Base-by-base conservation (phyloP, 164 flowering plant species). In the Tinospora cordifolia region DNA sequence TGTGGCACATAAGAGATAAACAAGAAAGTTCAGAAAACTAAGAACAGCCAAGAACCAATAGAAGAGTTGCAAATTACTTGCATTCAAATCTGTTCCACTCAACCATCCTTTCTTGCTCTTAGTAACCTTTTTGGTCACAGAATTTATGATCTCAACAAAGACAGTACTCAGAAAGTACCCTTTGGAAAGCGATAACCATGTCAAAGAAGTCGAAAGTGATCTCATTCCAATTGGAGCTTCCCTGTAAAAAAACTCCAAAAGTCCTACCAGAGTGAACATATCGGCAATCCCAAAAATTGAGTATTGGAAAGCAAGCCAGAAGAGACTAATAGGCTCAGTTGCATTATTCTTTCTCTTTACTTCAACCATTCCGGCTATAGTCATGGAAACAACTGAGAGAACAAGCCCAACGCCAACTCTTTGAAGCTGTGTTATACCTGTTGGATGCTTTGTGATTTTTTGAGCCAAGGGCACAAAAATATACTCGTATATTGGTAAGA, bases 261-360 rank as follows among this genome's bases (percentile, higher is more conserved):
- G 71, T 26, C 93, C 96, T 46, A 86, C 87, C 9, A 83, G 21
- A 10, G 90, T 84, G 72, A 90, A 87, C 89, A 88, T 76, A 58
- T 90, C 92, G 6, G 89, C 89, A 8, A 84, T 81, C 12, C 93
- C 90, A 67, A 87, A 88, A 15, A 88, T 74, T 0, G 77, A 84
- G 60, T 85, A 90, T 67, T 86, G 96, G 60, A 80, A 77, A 0
- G 87, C 85, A 21, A 88, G 68, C 96, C 93, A 90, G 54, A 90
- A 84, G 36, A 88, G 75, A 41, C 80, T 84, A 69, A 86, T 85
- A 0, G 91, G 92, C 71, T 71, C 12, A 2, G 25, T 4, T 0
- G 79, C 78, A 65, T 76, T 49, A 65, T 78, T 70, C 68, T 72
- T 81, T 66, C 93, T 75, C 74, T 85, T 84, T 4, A 84, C 82